Base-by-base conservation (phyloP, 1,139 yeast species). In the Yamadazyma taylorii region DNA sequence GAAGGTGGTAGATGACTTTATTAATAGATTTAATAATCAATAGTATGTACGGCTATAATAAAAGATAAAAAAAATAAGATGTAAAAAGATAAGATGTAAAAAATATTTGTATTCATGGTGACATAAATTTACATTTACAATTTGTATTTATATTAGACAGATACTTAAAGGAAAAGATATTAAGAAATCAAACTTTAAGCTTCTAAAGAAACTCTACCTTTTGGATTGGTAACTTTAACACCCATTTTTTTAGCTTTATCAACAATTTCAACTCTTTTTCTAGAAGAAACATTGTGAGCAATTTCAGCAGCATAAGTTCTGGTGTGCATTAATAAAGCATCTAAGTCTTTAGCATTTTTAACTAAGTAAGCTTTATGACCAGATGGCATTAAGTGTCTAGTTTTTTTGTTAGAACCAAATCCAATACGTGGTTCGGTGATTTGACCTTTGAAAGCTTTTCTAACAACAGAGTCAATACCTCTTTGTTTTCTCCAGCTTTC, bases 401-500 rank as follows among this genome's bases (percentile, higher is more conserved):
- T 92, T 82, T 84, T 88, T 82, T 89, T 92, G 96, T 92, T 89
- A 63, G 97, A 89, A 76, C 98, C 97, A 82, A 87, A 94, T 80
- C 99, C 99, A 66, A 94, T 90, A 81, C 86, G 90, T 81, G 99
- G 99, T 83, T 90, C 95, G 66, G 92, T 81, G 69, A 92, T 86
- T 77, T 94, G 85, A 68, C 98, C 98, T 85, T 97, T 88, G 95
- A 92, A 94, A 81, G 97, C 88, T 83, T 97, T 90, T 84, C 97
- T 90, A 73, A 90, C 97, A 79, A 90, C 84, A 63, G 97, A 90
- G 82, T 94, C 99, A 69, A 94, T 94, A 92, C 99, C 99, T 88
- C 90, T 92, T 80, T 94, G 98, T 81, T 92, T 92, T 88, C 99
- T 92, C 98, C 98, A 94, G 83, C 84, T 85, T 78, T 88, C 97